phyloP scores from a whole-genome alignment of 805 yeast species.

The Kazachstania africana region DNA sequence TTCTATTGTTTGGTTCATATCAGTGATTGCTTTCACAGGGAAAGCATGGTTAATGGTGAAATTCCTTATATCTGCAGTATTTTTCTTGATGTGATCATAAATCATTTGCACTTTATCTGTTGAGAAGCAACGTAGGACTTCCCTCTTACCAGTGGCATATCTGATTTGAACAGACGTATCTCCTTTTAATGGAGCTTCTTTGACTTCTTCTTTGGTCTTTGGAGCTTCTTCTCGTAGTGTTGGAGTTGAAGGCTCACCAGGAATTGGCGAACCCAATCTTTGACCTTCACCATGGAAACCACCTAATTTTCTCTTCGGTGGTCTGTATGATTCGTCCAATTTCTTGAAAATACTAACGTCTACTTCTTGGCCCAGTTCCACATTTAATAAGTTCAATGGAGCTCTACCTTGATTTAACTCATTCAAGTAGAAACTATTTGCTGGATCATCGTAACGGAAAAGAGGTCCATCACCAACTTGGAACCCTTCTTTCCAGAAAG shows the following conservation, averaged over 20 bases:
- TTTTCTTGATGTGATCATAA: constrained; percentile 53
- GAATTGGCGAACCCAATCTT: constrained; percentile 81
- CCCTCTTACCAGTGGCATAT: constrained; percentile 68
- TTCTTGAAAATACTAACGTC: constrained; percentile 79
- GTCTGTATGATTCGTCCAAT: constrained; percentile 65
- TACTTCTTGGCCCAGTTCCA: constrained; percentile 83
- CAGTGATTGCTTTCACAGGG: constrained; percentile 65
- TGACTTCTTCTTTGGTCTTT: constrained; percentile 14
- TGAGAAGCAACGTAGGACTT: constrained; percentile 51
- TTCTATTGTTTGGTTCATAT: constrained; percentile 43
- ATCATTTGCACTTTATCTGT: constrained; percentile 52
- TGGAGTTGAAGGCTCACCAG: constrained; percentile 41
- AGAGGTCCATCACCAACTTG: constrained; percentile 87
- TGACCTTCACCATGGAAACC: constrained; percentile 76
- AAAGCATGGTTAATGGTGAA: constrained; percentile 69
- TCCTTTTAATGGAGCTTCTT: constrained; percentile 31
- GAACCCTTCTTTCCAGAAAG: constrained; percentile 95
- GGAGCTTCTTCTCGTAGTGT: constrained; percentile 5
- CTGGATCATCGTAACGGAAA: constrained; percentile 83
- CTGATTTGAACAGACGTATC: constrained; percentile 74
- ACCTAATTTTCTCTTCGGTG: constrained; percentile 50
- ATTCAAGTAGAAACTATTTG: constrained; percentile 63
- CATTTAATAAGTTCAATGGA: constrained; percentile 72
- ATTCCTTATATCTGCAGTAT: constrained; percentile 34
- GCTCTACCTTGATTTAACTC: constrained; percentile 86